These are phyloP conservation scores for Aciculoconidium aculeatum DNA, from an alignment of 805 yeast genomes.

Conservation along the genomic window DNA sequence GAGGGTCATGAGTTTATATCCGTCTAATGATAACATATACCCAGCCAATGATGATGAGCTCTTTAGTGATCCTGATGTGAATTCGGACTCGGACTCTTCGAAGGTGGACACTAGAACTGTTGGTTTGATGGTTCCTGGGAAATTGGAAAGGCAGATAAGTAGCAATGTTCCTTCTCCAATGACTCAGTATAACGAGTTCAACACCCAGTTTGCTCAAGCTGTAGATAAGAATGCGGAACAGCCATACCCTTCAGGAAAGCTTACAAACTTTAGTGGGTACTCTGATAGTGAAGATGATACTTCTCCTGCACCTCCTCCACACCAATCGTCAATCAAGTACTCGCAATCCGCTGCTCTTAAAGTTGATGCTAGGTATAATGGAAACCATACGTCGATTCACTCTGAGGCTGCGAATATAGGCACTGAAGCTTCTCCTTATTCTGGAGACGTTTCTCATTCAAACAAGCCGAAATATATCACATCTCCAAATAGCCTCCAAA, in stretches of 20 bases:
- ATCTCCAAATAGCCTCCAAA: constrained; percentile 27
- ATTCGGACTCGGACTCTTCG: constrained; percentile 14
- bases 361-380: constrained; percentile 3
- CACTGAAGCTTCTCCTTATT: constrained; percentile 12
- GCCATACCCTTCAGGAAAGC: constrained; percentile 1
- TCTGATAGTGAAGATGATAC: constrained; percentile 13
- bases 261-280: constrained; percentile 8
- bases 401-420: constrained; percentile 20
- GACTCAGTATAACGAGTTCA: constrained; percentile 39
- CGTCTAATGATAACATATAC: constrained; percentile 22
- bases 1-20: constrained; percentile 22
- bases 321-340: constrained; percentile 3
- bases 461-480: constrained; percentile 27
- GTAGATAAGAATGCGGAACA: constrained; percentile 10
- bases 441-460: constrained; percentile 10
- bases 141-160: constrained; percentile 29
- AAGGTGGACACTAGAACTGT: constrained; percentile 5
- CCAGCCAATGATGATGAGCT: constrained; percentile 34
- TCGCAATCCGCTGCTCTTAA: constrained; percentile 11
- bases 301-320: constrained; percentile 20
- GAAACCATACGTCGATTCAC: constrained; percentile 18
- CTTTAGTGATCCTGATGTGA: constrained; percentile 28
- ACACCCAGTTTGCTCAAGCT: constrained; percentile 28
- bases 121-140: constrained; percentile 21
- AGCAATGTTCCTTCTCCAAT: constrained; percentile 38